Evolutionary conservation across 2,329 filamentous ascomycete species (phyloP).

Genomic region (Apiospora sp.): DNA sequence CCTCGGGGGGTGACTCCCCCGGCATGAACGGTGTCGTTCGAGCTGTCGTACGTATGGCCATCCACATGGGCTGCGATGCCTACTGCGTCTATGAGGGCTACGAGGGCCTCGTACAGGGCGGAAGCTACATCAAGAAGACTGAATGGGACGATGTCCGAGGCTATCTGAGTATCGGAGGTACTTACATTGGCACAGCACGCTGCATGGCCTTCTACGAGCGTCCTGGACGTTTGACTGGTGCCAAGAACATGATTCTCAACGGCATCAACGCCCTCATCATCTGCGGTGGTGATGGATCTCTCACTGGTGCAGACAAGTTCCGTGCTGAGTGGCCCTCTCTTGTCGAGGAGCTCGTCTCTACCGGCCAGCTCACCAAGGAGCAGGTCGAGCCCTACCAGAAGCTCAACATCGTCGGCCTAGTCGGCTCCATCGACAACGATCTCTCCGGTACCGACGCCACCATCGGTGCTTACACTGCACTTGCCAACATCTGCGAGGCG

Average conservation of each 20-base stretch:
- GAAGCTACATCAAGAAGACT: constrained; percentile 87
- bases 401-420: constrained; percentile 94
- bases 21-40: constrained; percentile 94
- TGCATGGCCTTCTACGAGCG: constrained; percentile 94
- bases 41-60: constrained; percentile 89
- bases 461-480: constrained; percentile 94
- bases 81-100: constrained; percentile 93
- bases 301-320: constrained; percentile 96
- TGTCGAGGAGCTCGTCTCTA: constrained; percentile 82
- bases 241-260: constrained; percentile 91
- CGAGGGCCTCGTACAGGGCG: constrained; percentile 90
- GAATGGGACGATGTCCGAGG: constrained; percentile 93
- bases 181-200: constrained; percentile 92
- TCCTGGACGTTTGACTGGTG: constrained; percentile 80
- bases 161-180: constrained; percentile 92
- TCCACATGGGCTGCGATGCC: constrained; percentile 82
- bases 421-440: constrained; percentile 98
- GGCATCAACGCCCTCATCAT: constrained; percentile 97
- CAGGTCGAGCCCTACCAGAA: constrained; percentile 81
- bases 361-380: constrained; percentile 72
- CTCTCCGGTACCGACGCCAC: constrained; percentile 97
- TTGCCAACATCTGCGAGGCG: constrained; percentile 91
- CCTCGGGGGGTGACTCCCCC: constrained; percentile 90
- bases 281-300: constrained; percentile 94
- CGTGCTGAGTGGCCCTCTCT: constrained; percentile 90